Evolutionary conservation across 2,329 filamentous ascomycete genomes (phyloP).

Genomic region (Metarhizium robertsii): DNA sequence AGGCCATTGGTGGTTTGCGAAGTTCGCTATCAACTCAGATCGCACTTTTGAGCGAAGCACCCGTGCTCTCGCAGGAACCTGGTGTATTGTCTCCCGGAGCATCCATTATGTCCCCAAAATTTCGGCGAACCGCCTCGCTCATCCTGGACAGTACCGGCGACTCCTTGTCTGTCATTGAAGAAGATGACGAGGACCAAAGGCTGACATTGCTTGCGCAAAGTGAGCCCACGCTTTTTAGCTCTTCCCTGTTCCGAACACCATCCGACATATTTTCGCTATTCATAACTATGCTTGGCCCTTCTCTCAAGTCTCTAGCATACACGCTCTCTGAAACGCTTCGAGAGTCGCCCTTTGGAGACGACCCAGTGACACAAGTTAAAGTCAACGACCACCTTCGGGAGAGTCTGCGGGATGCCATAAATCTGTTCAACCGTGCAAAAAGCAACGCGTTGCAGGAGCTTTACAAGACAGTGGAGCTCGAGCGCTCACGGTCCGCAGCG

Average conservation of each 20-base stretch:
- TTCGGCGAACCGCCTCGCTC: conserved; percentile 19
- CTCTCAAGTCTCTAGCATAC: conserved; percentile 91
- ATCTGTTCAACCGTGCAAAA: conserved; percentile 68
- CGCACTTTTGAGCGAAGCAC: conserved; percentile 61
- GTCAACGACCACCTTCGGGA: conserved; percentile 72
- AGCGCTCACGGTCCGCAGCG: conserved; percentile 57
- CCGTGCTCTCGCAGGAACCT: conserved; percentile 8
- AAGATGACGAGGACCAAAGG: conserved; percentile 37
- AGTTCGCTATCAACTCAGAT: conserved; percentile 90
- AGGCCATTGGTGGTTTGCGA: conserved; percentile 81
- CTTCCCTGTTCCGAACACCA: conserved; percentile 45
- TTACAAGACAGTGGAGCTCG: conserved; percentile 70
- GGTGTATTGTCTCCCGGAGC: conserved; percentile 8
- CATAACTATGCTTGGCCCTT: conserved; percentile 79
- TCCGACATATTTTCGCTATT: conserved; percentile 88
- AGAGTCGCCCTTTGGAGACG: conserved; percentile 70
- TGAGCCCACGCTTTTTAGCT: conserved; percentile 18
- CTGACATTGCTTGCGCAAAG: conserved; percentile 15
- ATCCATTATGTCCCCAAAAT: conserved; percentile 14
- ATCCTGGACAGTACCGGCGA: conserved; percentile 33
- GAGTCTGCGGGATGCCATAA: conserved; percentile 72
- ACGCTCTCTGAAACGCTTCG: conserved; percentile 83
- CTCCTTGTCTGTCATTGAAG: conserved; percentile 52
- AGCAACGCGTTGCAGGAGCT: conserved; percentile 67
- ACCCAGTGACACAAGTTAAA: conserved; percentile 57